Evolutionary conservation across 1,284 basidiomycete species (phyloP).

Genomic region (Moesziomyces sp.): DNA sequence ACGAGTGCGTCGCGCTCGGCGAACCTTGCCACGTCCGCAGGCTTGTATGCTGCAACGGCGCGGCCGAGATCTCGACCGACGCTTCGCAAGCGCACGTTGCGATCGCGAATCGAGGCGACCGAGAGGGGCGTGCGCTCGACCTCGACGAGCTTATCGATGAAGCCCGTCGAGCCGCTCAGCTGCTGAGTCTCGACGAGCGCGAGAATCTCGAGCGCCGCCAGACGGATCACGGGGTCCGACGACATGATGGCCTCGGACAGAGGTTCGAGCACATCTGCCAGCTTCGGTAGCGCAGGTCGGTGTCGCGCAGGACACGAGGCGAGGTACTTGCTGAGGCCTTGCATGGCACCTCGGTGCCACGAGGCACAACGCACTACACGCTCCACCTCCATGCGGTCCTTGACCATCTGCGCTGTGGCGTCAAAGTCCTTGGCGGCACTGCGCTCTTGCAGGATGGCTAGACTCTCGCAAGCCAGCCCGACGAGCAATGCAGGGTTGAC

Average conservation of each 20-base stretch:
- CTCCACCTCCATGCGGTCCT: slow-evolving; percentile 18
- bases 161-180: slow-evolving; percentile 1
- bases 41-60: slow-evolving; percentile 29
- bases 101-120: slow-evolving; percentile 56
- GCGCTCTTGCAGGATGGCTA: slow-evolving; percentile 38
- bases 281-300: slow-evolving; percentile 27
- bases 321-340: slow-evolving; percentile 40
- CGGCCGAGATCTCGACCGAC: slow-evolving; percentile 55
- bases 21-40: slow-evolving; percentile 18
- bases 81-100: slow-evolving; percentile 61
- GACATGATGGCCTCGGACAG: slow-evolving; percentile 42
- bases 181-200: slow-evolving; percentile 27
- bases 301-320: slow-evolving; percentile 22
- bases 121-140: slow-evolving; percentile 55
- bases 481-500: slow-evolving; percentile 39
- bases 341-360: slow-evolving; percentile 38
- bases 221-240: slow-evolving; percentile 49
- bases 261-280: slow-evolving; percentile 21
- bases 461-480: slow-evolving; percentile 34
- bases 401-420: slow-evolving; percentile 19
- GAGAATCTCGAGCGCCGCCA: slow-evolving; percentile 53
- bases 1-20: slow-evolving; percentile 33
- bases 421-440: slow-evolving; percentile 21
- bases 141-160: slow-evolving; percentile 47
- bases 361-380: slow-evolving; percentile 32